Conservation (phyloP, 805 yeast genomes). For the Candida verbasci region DNA sequence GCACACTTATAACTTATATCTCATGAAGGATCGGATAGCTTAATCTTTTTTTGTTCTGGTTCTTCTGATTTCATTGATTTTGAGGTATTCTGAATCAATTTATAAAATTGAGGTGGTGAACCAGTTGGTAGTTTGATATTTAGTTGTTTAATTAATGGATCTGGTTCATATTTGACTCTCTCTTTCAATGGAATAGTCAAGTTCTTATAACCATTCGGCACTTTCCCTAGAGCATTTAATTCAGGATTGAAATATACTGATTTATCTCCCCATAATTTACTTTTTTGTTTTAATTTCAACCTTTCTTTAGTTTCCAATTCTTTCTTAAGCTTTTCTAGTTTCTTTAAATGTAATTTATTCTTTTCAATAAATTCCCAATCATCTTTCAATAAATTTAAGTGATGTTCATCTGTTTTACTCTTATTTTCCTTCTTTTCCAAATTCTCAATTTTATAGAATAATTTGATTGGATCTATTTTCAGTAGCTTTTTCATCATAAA, state of each 20-base stretch:
- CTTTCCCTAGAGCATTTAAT: constrained; percentile 56
- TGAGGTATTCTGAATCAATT: constrained; percentile 31
- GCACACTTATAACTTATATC: no score
- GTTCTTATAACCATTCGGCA: constrained; percentile 36
- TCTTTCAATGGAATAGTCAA: constrained; percentile 27
- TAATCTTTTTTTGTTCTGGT: neutral
- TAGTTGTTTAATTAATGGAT: constrained; percentile 23
- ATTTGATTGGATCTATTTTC: constrained; percentile 30
- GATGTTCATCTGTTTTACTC: constrained; percentile 16
- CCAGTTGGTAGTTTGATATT: constrained; percentile 36
- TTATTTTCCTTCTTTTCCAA: constrained; percentile 16
- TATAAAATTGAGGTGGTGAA: constrained; percentile 45
- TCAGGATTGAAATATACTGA: constrained; percentile 65
- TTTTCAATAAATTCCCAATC: constrained; percentile 39
- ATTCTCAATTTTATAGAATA: constrained; percentile 27
- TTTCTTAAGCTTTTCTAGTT: constrained; percentile 20
- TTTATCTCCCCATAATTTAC: constrained; percentile 37
- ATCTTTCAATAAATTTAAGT: constrained; percentile 23
- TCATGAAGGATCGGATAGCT: neutral
- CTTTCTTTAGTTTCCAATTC: constrained; percentile 15
- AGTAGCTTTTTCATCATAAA: constrained; percentile 21
- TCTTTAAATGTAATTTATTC: constrained; percentile 29
- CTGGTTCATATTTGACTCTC: constrained; percentile 18
- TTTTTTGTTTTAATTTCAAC: constrained; percentile 13
- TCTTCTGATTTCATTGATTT: constrained; percentile 1